These are phyloP conservation scores for Lactarius evosmus DNA, from an alignment of 768 basidiomycete species.

Conservation along the genomic window DNA sequence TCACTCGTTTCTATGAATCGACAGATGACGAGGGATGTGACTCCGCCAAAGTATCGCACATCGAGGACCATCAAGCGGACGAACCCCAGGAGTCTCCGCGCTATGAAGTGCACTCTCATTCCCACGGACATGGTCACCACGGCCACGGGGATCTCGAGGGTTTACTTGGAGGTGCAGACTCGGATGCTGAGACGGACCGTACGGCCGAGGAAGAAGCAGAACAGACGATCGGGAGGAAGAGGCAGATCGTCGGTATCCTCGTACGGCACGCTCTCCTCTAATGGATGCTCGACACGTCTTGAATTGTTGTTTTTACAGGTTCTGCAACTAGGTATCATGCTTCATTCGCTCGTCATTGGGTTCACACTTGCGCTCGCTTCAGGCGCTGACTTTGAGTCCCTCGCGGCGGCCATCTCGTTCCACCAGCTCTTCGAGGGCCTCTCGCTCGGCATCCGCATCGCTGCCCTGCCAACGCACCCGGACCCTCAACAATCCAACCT, in stretches of 20 bases:
- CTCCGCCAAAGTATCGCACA: not conserved
- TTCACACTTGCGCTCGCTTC: slow-evolving; percentile 68
- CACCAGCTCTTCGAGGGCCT: slow-evolving; percentile 85
- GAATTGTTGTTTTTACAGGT: slow-evolving; percentile 43
- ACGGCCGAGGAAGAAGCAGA: slow-evolving; percentile 24
- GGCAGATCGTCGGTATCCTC: slow-evolving; percentile 72
- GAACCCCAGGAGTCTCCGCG: not conserved
- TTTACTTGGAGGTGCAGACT: slow-evolving; percentile 9
- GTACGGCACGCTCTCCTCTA: slow-evolving; percentile 39
- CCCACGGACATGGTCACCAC: slow-evolving; percentile 13
- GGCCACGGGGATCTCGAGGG: slow-evolving; percentile 24
- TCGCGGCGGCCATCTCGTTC: slow-evolving; percentile 72
- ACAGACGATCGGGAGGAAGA: slow-evolving; percentile 46
- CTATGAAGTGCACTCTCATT: not conserved
- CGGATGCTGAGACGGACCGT: slow-evolving; percentile 12
- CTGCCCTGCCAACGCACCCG: slow-evolving; percentile 52
- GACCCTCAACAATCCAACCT: slow-evolving; percentile 23
- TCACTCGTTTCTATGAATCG: slow-evolving; percentile 3
- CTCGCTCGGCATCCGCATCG: slow-evolving; percentile 77
- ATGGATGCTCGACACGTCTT: not conserved
- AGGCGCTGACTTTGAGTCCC: slow-evolving; percentile 66
- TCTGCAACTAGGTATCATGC: slow-evolving; percentile 81
- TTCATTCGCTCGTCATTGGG: slow-evolving; percentile 78
- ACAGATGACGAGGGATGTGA: not conserved
- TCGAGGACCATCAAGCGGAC: not conserved